Percentiles rank a stretch among this genome's conserved stretches.
Evolutionary conservation across 176 grass and related monocot genomes (phyloP).

Genomic region (Oryza meridionalis): DNA sequence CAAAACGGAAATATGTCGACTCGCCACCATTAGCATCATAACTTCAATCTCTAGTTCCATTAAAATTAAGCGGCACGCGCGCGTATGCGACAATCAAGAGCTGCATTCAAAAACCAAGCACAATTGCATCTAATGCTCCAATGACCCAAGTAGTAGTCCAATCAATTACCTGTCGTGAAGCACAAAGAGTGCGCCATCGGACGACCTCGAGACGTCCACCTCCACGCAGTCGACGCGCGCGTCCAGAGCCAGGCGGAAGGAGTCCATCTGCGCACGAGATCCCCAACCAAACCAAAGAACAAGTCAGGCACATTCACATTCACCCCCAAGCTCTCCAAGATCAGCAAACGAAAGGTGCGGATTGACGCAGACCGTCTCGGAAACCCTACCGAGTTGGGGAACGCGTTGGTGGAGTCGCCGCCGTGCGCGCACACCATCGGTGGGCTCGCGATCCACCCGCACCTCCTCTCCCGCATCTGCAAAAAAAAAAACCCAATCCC

Average conservation of each 20-base stretch:
- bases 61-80: background rate
- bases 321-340: background rate
- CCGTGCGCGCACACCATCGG: constrained; percentile 86
- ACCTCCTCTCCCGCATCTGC: constrained; percentile 74
- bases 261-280: constrained; percentile 61
- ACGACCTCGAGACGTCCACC: constrained; percentile 80
- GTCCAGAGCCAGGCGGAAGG: constrained; percentile 68
- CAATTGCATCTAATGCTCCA: background rate
- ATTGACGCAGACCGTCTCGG: background rate
- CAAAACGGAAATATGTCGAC: background rate
- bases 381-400: constrained; percentile 66
- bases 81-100: background rate
- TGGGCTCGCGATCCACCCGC: constrained; percentile 74
- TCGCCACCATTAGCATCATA: background rate
- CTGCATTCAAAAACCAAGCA: background rate
- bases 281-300: background rate
- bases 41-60: background rate
- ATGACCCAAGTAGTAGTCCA: background rate
- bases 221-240: constrained; percentile 84
- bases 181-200: constrained; percentile 68
- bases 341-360: background rate
- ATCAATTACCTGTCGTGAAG: constrained; percentile 83
- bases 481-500: background rate
- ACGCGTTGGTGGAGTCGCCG: constrained; percentile 72
- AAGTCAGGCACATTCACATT: constrained; percentile 10